Conservation (phyloP, 768 basidiomycete genomes). For the Strobilomyces echinocephalus region DNA sequence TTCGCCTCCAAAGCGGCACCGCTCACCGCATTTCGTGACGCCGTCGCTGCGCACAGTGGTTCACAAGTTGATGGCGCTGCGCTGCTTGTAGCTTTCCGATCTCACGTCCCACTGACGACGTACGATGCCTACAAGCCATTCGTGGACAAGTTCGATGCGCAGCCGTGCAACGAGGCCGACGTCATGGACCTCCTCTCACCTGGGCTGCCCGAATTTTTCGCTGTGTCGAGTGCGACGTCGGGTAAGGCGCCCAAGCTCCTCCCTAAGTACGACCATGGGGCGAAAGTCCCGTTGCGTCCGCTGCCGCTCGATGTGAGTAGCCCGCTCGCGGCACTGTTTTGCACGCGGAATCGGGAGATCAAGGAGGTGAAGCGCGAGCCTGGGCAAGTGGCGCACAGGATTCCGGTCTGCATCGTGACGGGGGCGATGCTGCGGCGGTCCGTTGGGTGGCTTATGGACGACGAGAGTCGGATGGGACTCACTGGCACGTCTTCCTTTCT, state of each 20-base stretch:
- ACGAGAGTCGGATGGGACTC: background rate
- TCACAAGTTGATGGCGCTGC: background rate
- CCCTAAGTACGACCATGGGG: slow-evolving; percentile 7
- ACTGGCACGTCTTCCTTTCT: background rate
- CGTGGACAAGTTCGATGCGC: slow-evolving; percentile 7
- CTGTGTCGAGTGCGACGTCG: slow-evolving; percentile 13
- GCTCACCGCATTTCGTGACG: slow-evolving; percentile 10
- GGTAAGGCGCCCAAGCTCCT: slow-evolving; percentile 5
- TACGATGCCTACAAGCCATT: slow-evolving; percentile 17
- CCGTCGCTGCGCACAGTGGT: background rate
- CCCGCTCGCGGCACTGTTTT: background rate
- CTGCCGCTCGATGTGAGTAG: background rate
- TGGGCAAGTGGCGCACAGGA: background rate
- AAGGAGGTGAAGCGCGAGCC: background rate
- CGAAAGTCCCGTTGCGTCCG: background rate
- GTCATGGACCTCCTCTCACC: slow-evolving; percentile 15
- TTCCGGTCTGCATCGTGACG: background rate
- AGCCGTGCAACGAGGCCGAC: slow-evolving; percentile 16
- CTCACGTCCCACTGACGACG: background rate
- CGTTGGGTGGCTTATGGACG: background rate
- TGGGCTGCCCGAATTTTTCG: slow-evolving; percentile 11
- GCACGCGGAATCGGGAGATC: background rate
- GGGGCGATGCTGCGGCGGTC: background rate
- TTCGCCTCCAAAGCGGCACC: background rate
- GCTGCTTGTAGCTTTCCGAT: background rate